Conservation (phyloP, 495 filamentous ascomycete genomes). For the Daldinia childiae region DNA sequence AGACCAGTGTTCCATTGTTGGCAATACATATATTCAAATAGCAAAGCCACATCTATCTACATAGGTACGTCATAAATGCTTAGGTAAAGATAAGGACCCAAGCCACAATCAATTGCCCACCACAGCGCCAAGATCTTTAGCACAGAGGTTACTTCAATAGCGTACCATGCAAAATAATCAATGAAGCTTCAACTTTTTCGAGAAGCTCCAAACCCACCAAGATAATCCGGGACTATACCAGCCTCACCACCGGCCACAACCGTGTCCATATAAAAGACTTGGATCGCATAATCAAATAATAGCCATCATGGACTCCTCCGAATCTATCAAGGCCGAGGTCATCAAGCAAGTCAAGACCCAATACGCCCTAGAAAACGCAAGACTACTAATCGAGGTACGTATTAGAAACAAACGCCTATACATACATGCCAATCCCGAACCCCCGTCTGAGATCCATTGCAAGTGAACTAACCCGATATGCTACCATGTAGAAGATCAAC, state of each 20-base stretch:
- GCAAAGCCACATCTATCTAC: conserved; percentile 11
- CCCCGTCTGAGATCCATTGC: background rate
- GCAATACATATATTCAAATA: too few species aligned
- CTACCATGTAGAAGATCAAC: conserved; percentile 82
- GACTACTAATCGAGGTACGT: conserved; percentile 75
- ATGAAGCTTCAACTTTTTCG: conserved; percentile 37
- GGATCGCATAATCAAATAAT: background rate
- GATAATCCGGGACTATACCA: background rate
- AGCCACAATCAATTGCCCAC: conserved; percentile 12
- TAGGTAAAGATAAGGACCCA: background rate
- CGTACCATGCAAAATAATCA: conserved; percentile 17
- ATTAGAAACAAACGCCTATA: conserved; percentile 3
- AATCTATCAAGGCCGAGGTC: conserved; percentile 67
- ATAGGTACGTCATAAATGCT: conserved; percentile 3
- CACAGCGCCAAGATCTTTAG: conserved; percentile 8
- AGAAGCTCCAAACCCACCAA: conserved; percentile 6
- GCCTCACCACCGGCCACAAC: background rate
- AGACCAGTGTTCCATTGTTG: too few species aligned
- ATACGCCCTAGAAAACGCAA: conserved; percentile 77
- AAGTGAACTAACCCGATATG: conserved; percentile 8
- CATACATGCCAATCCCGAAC: background rate
- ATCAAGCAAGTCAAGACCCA: conserved; percentile 80
- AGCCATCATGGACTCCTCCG: conserved; percentile 47
- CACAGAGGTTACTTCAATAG: background rate
- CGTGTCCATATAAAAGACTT: background rate